Evolutionary conservation across 371 early-diverging fungal species (phyloP).

Genomic region (Dentiscutata heterogama): DNA sequence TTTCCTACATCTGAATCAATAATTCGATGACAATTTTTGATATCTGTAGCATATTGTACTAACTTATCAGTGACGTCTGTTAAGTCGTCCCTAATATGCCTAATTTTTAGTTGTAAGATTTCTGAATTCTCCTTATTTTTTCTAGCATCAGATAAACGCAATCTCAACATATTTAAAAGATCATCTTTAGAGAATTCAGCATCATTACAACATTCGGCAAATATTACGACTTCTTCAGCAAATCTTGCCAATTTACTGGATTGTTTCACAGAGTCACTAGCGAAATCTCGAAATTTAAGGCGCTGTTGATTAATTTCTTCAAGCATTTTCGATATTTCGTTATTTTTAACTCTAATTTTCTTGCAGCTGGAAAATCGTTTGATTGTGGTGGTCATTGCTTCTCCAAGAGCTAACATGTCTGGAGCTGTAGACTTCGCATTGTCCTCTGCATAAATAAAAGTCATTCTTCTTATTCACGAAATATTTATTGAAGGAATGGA

Average conservation of each 20-base stretch:
- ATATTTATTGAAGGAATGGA: too few species aligned
- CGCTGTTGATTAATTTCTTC: conserved; percentile 2
- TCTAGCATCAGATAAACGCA: background rate
- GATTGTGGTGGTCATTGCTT: background rate
- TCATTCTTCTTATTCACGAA: too few species aligned
- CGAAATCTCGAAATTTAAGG: background rate
- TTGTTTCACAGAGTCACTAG: background rate
- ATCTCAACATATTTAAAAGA: conserved; percentile 2
- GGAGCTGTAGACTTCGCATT: background rate
- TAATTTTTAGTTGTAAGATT: background rate
- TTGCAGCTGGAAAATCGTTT: background rate
- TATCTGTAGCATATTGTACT: background rate
- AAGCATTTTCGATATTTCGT: background rate
- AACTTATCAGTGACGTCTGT: background rate
- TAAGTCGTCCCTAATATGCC: background rate
- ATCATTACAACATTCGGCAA: conserved; percentile 21
- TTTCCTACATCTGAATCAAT: background rate
- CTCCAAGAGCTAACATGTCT: background rate
- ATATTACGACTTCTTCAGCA: conserved; percentile 16
- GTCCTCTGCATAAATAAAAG: too few species aligned
- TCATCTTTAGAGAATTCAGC: background rate
- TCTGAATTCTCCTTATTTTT: background rate
- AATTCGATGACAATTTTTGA: background rate
- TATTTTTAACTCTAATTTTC: background rate
- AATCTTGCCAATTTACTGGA: conserved; percentile 2